A percentile compares a stretch with the other conserved stretches of the same genome.
Conservation (phyloP, 345 rosid species). For the Toxicodendron radicans region DNA sequence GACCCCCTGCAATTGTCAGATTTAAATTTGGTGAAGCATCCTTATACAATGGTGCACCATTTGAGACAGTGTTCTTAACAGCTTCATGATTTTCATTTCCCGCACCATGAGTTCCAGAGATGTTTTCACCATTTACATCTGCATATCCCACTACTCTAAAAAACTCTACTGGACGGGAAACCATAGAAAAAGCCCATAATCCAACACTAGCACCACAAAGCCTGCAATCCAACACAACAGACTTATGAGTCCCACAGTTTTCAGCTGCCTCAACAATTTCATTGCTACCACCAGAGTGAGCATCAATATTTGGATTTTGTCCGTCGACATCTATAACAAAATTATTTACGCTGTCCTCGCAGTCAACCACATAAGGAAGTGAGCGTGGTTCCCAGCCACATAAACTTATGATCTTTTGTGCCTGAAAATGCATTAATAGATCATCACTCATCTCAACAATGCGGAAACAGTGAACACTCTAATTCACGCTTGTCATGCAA, state of each 20-base stretch:
- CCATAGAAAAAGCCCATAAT: slow-evolving; percentile 74
- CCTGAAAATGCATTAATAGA: slow-evolving; percentile 50
- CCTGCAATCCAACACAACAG: slow-evolving; percentile 84
- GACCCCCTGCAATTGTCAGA: slow-evolving; percentile 92
- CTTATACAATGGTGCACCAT: slow-evolving; percentile 22
- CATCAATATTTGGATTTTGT: slow-evolving; percentile 35
- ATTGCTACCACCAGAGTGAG: slow-evolving; percentile 24
- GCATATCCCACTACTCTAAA: slow-evolving; percentile 66
- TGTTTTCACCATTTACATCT: slow-evolving; percentile 41
- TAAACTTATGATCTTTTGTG: slow-evolving; percentile 68
- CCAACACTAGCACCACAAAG: slow-evolving; percentile 98
- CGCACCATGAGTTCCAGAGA: slow-evolving; percentile 28
- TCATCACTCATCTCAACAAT: slow-evolving; percentile 16
- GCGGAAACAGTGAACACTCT: slow-evolving; percentile 9
- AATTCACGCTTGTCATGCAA: background rate
- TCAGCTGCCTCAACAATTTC: slow-evolving; percentile 36
- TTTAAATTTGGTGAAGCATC: slow-evolving; percentile 45
- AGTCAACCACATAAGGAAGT: slow-evolving; percentile 75
- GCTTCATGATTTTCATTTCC: slow-evolving; percentile 27
- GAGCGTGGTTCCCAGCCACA: slow-evolving; percentile 95
- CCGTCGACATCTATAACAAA: slow-evolving; percentile 34
- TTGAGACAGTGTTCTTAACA: slow-evolving; percentile 24
- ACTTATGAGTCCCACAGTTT: slow-evolving; percentile 31
- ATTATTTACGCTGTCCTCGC: slow-evolving; percentile 46
- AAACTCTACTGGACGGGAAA: slow-evolving; percentile 68